Evolutionary conservation across 352 stramenopile species (phyloP).

Genomic region (Phytopythium delawarense): DNA sequence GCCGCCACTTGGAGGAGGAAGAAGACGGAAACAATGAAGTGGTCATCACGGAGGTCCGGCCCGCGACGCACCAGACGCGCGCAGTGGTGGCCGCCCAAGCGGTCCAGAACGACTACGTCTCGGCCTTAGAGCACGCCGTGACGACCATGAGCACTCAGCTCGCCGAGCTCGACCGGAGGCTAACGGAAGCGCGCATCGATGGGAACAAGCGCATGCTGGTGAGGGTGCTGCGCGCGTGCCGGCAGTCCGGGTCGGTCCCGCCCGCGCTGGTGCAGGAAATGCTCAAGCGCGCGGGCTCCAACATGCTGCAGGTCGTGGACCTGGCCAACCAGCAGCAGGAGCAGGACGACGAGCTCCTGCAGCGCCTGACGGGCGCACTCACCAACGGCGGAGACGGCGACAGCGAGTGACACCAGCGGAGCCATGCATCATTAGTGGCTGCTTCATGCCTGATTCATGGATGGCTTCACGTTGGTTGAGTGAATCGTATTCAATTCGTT

Average conservation of each 20-base stretch:
- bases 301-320: conserved; percentile 2
- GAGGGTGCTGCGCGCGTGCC: not conserved
- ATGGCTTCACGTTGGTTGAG: not conserved
- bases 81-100: not conserved
- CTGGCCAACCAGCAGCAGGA: conserved; percentile 5
- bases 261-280: not conserved
- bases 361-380: not conserved
- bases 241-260: not conserved
- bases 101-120: not conserved
- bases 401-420: not conserved
- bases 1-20: not conserved
- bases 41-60: not conserved
- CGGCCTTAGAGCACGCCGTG: conserved; percentile 1
- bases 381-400: not conserved
- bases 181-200: conserved; percentile 4
- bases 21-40: not conserved
- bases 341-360: not conserved
- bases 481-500: not conserved
- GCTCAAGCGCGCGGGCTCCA: conserved; percentile 1
- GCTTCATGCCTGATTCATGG: not conserved
- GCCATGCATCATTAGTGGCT: not conserved
- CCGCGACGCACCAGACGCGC: not conserved
- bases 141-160: conserved; percentile 5
- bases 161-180: not conserved
- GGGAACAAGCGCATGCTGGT: conserved; percentile 1